Percentiles rank a stretch among this genome's conserved stretches.
Evolutionary conservation across 352 stramenopile genomes (phyloP).

Genomic region (Phytopythium boreale): DNA sequence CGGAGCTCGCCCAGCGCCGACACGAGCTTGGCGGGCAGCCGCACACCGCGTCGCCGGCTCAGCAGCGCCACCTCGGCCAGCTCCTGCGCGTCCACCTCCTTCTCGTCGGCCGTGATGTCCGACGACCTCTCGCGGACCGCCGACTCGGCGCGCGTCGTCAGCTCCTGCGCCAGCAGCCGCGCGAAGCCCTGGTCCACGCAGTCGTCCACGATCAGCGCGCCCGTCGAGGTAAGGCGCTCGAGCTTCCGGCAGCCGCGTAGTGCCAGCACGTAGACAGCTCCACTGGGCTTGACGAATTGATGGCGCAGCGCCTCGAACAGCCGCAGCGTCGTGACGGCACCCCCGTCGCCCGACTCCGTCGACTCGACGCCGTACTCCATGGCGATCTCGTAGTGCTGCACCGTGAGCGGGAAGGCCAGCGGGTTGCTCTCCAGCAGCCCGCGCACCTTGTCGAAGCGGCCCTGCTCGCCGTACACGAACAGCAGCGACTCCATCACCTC

Average conservation of each 20-base stretch:
- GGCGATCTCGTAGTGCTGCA: conserved; percentile 62
- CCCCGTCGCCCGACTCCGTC: conserved; percentile 22
- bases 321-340: conserved; percentile 49
- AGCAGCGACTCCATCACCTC: conserved; percentile 71
- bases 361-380: conserved; percentile 56
- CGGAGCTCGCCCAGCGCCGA: conserved; percentile 25
- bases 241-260: conserved; percentile 60
- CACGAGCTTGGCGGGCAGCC: conserved; percentile 27
- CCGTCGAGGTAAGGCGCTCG: conserved; percentile 44
- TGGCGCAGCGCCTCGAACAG: conserved; percentile 74
- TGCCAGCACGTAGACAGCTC: conserved; percentile 66
- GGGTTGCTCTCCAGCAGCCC: conserved; percentile 47
- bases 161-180: conserved; percentile 15
- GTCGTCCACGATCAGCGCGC: conserved; percentile 49
- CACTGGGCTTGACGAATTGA: conserved; percentile 75
- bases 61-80: conserved; percentile 31
- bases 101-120: background rate
- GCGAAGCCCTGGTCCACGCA: conserved; percentile 51
- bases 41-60: conserved; percentile 28
- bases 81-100: conserved; percentile 25
- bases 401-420: conserved; percentile 45
- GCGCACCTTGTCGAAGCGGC: conserved; percentile 37
- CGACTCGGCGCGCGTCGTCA: conserved; percentile 16
- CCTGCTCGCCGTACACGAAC: conserved; percentile 59
- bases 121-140: conserved; percentile 1